Evolutionary conservation across 441 rosid genomes (phyloP).

Genomic region (Gossypium davidsonii): DNA sequence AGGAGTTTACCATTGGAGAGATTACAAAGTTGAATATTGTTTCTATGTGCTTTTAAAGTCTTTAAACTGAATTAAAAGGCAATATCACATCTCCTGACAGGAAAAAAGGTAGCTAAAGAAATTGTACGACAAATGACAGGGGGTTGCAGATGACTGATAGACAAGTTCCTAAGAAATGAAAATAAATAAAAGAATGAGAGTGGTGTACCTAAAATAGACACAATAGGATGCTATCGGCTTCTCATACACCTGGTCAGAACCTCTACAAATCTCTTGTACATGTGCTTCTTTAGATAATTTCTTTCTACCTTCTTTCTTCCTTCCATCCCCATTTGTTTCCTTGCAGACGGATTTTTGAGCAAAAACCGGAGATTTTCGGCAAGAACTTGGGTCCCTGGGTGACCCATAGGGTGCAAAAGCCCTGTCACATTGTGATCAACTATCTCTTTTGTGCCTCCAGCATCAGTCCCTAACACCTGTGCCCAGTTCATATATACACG

Average conservation of each 20-base stretch:
- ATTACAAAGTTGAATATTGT: neutral
- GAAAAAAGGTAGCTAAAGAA: neutral
- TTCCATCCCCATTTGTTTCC: conserved; percentile 58
- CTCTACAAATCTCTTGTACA: conserved; percentile 73
- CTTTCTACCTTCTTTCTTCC: conserved; percentile 64
- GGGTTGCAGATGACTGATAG: neutral
- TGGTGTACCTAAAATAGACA: neutral
- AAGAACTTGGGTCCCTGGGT: conserved; percentile 47
- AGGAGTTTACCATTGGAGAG: neutral
- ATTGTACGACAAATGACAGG: neutral
- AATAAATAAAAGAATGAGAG: conserved; percentile 30
- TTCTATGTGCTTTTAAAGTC: neutral
- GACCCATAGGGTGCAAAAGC: conserved; percentile 76
- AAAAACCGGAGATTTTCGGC: conserved; percentile 54
- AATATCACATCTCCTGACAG: neutral
- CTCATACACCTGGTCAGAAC: conserved; percentile 82
- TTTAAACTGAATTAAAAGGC: neutral
- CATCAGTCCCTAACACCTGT: conserved; percentile 88
- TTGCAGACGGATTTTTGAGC: conserved; percentile 48
- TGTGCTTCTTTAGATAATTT: conserved; percentile 76
- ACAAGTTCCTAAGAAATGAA: neutral
- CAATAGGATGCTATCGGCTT: conserved; percentile 24
- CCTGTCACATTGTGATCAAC: conserved; percentile 80
- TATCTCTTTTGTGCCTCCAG: conserved; percentile 91
- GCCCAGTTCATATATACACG: neutral